Evolutionary conservation across 352 stramenopile genomes (phyloP), one percentile per base, ranked within the genome.

Genomic region (Pythium aphanidermatum): DNA sequence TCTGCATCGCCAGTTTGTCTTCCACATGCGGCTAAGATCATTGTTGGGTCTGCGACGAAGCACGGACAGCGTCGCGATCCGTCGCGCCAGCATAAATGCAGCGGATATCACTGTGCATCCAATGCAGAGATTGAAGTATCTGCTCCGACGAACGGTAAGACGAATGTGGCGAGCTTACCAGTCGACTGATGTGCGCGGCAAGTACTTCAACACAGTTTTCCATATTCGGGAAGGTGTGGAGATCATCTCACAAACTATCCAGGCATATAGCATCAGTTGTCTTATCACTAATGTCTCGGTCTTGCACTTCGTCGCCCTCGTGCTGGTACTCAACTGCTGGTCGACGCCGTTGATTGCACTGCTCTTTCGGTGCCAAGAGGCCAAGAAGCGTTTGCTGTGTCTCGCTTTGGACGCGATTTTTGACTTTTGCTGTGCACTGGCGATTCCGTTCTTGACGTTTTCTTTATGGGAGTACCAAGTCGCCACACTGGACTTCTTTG

Each of bases 361-460:
- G 16, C 3, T 41, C 0, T 41, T 62, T 27, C 17, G 34, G 2
- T 36, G 32, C 1, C 29, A 62, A 14, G 42, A 55, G 14, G 28
- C 46, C 21, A 54, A 41, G 17, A 58, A 62, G 28, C 46, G 57
- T 1, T 19, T 62, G 28, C 26, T 61, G 11, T 62, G 58, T 14
- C 42, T 66, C 13, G 42, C 36, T 14, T 25, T 61, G 6, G 52
- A 66, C 36, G 36, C 46, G 13, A 25, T 59, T 7, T 66, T 66
- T 25, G 58, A 62, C 24, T 56, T 58, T n/a, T 61, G 57, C 30
- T 58, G 55, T 33, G 55, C 57, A 36, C 39, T 65, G 24, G 57
- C 25, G 35, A 58, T 62, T 6, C 57, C 57, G 30, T 62, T 57
- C 16, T 24, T 58, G 19, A 61, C 50, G 17, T 65, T 58, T 27